These are phyloP conservation scores for Pseudotsuga menziesii DNA, from an alignment of 75 land plant species.

Conservation along the genomic window DNA sequence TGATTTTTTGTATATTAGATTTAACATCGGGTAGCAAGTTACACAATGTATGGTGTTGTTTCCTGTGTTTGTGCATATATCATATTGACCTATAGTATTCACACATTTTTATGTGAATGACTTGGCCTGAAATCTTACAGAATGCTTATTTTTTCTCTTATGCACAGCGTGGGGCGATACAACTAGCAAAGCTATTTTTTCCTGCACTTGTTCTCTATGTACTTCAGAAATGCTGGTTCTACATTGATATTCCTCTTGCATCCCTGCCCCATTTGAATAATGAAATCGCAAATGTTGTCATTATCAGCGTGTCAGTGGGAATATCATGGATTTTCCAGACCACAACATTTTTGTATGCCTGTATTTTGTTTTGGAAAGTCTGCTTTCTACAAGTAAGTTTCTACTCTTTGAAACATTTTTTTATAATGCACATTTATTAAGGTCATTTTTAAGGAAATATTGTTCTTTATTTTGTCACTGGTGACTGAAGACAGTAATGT, in stretches of 20 bases:
- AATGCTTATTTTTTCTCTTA: background rate
- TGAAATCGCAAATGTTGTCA: constrained; percentile 3
- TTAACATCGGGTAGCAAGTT: background rate
- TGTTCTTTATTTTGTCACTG: no score
- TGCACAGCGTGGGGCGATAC: constrained; percentile 14
- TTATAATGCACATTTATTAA: no score
- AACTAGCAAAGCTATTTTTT: constrained; percentile 27
- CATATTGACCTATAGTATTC: background rate
- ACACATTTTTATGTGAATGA: background rate
- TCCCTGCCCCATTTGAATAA: constrained; percentile 17
- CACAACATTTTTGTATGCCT: constrained; percentile 23
- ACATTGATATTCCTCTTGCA: constrained; percentile 12
- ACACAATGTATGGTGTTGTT: background rate
- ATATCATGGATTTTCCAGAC: constrained; percentile 36
- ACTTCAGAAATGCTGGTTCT: constrained; percentile 22
- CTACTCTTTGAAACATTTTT: no score
- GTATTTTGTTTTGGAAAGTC: constrained; percentile 28
- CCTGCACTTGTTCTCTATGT: constrained; percentile 21
- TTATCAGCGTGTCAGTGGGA: constrained; percentile 10
- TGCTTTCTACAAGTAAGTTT: constrained; percentile 21
- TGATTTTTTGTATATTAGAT: background rate
- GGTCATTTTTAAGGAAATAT: no score
- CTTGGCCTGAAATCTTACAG: background rate
- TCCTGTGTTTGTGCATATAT: background rate
- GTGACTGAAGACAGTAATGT: no score